A percentile compares a stretch with the other conserved stretches of the same genome.
Evolutionary conservation across 805 yeast genomes (phyloP).

Genomic region (Metschnikowia similis): DNA sequence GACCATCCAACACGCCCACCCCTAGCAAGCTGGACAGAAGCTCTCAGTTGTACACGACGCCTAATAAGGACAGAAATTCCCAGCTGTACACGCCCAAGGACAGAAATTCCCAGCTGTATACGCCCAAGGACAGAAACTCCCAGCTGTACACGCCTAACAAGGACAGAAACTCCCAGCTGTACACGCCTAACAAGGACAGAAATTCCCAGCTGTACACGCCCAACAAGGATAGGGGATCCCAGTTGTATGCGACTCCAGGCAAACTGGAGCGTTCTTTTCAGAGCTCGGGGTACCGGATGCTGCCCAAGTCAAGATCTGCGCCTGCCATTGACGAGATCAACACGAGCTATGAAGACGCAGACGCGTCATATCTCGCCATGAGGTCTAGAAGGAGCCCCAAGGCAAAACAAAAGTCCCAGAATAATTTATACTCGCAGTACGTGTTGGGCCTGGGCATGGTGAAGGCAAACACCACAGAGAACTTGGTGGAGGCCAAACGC

Average conservation of each 20-base stretch:
- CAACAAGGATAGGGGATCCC: background rate
- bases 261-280: slow-evolving; percentile 7
- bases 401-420: background rate
- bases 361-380: slow-evolving; percentile 6
- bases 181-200: background rate
- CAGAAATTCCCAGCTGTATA: background rate
- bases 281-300: slow-evolving; percentile 1
- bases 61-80: background rate
- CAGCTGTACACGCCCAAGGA: background rate
- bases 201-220: background rate
- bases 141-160: background rate
- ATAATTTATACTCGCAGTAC: slow-evolving; percentile 15
- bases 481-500: slow-evolving; percentile 9
- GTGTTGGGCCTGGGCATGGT: slow-evolving; percentile 16
- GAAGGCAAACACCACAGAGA: slow-evolving; percentile 13
- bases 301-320: slow-evolving; percentile 9
- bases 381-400: slow-evolving; percentile 4
- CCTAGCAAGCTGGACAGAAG: background rate
- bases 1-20: background rate
- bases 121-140: background rate
- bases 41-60: background rate
- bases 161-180: background rate
- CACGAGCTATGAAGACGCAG: slow-evolving; percentile 9
- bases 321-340: slow-evolving; percentile 13
- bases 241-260: slow-evolving; percentile 6